These are phyloP conservation scores for Ettlia oleoabundans DNA, from an alignment of 139 green algal genomes.

Conservation along the genomic window DNA sequence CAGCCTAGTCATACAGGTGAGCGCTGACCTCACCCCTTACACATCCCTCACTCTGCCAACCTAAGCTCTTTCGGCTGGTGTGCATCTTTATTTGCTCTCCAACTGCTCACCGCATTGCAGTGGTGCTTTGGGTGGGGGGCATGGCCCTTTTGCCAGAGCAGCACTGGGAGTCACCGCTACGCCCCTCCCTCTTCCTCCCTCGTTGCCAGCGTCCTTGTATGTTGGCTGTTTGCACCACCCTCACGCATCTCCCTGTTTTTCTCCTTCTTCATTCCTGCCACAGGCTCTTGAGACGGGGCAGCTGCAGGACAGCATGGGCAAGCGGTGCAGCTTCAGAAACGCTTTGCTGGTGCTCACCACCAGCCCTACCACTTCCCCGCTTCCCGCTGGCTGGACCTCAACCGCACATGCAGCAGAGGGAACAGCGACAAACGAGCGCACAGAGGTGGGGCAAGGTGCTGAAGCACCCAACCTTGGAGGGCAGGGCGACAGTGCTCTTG, in stretches of 20 bases:
- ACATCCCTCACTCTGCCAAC: no score
- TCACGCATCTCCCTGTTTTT: neutral
- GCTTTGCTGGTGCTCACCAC: slow-evolving; percentile 31
- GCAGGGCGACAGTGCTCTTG: neutral
- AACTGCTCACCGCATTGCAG: no score
- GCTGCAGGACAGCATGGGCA: slow-evolving; percentile 43
- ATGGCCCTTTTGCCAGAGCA: no score
- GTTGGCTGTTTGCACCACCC: neutral
- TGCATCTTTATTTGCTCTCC: no score
- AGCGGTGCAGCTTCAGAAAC: slow-evolving; percentile 38
- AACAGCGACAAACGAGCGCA: neutral
- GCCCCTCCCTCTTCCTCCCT: no score
- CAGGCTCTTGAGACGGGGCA: slow-evolving; percentile 36
- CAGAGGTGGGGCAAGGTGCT: no score
- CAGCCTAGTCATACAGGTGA: slow-evolving; percentile 28
- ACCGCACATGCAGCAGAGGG: neutral
- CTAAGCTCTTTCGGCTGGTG: no score
- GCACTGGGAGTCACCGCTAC: no score
- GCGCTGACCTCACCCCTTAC: neutral
- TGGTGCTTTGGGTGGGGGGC: no score
- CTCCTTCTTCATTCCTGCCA: neutral
- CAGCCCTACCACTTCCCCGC: neutral
- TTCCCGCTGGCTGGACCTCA: neutral
- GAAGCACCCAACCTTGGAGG: no score
- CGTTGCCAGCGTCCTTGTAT: neutral